phyloP scores from a whole-genome alignment of 495 filamentous ascomycete genomes.

The Rusavskia elegans region DNA sequence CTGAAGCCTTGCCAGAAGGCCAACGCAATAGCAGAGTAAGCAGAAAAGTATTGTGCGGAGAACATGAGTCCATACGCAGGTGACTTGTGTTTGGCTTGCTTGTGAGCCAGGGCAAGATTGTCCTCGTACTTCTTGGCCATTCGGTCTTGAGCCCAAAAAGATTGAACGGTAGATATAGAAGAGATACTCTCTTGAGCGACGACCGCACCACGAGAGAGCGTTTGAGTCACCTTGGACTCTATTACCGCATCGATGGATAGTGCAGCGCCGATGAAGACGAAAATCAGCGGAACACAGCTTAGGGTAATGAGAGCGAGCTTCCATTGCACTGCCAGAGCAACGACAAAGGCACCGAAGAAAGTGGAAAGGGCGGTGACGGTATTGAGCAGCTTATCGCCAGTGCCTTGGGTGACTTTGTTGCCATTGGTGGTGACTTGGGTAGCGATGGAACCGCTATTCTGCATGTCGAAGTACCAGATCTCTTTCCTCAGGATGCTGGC shows the following conservation, averaged over 20 bases:
- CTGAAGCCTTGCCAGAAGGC: slow-evolving; percentile 37
- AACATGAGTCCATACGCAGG: slow-evolving; percentile 23
- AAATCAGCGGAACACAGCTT: slow-evolving; percentile 24
- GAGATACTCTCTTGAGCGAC: slow-evolving; percentile 34
- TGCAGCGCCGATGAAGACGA: slow-evolving; percentile 19
- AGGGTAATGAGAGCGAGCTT: slow-evolving; percentile 30
- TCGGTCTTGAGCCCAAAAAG: slow-evolving; percentile 29
- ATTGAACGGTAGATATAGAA: slow-evolving; percentile 35
- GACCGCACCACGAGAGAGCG: slow-evolving; percentile 19
- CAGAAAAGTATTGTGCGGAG: slow-evolving; percentile 24
- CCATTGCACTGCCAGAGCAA: slow-evolving; percentile 34
- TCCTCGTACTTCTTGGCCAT: slow-evolving; percentile 24
- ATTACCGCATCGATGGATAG: slow-evolving; percentile 12
- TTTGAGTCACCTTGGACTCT: slow-evolving; percentile 16
- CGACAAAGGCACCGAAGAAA: slow-evolving; percentile 33
- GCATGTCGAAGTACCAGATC: slow-evolving; percentile 17
- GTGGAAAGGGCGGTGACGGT: slow-evolving; percentile 31
- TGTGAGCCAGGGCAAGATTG: slow-evolving; percentile 14
- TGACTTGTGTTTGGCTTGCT: slow-evolving; percentile 15
- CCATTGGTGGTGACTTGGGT: slow-evolving; percentile 23
- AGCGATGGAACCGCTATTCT: slow-evolving; percentile 11
- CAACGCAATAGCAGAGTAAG: slow-evolving; percentile 32
- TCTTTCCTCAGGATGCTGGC: slow-evolving; percentile 14
- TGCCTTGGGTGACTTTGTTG: slow-evolving; percentile 27
- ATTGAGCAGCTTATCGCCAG: slow-evolving; percentile 33